Base-by-base conservation (phyloP, 208 protist species). In the Trypanosoma theileri region DNA sequence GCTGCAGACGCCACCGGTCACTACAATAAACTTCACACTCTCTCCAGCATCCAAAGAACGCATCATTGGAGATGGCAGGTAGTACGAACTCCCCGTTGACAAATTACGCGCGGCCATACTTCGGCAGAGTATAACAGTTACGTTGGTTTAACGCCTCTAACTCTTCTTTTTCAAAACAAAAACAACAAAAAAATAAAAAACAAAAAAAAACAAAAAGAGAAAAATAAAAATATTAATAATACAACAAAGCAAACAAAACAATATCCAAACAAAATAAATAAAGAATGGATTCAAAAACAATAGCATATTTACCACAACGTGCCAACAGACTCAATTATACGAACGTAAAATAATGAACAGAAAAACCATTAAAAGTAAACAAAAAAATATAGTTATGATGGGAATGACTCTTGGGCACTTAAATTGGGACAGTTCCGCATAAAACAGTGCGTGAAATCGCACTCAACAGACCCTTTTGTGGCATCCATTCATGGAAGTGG, bases 1-100 rank as follows among this genome's bases (percentile, higher is more conserved):
- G 75, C 87, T 98, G 60, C 99, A 98, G 35, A 99, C 98, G 52
- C 99, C 98, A 66, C 98, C 98, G 19, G 97, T 98, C 17, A 99
- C 98, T 10, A 99, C 75, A 22, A 99, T 77, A 75, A 99, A 99
- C 86, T 98, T 98, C 9, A 89, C 76, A 42, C 71, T 75, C 9
- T 76, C 67, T 9, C 45, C 53, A 7, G 68, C 55, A 48, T 82
- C 71, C 46, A 81, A 46, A 57, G 84, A 65, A 11, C 76, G 79
- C 7, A 85, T 66, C 73, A 87, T 86, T 7, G 91, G 88, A 12
- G 91, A 96, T 12, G 85, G 86, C 11, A 93, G 82, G 72, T 91
- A 88, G 76, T 92, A 94, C 24, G 81, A 74, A 52, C 77, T 89
- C 42, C 86, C 85, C 13, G 82, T 82, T 3, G 65, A 62, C 57